Evolutionary conservation across 2,329 filamentous ascomycete species (phyloP), one percentile per base, ranked within the genome.

Genomic region (Beauveria scarabaeidicola): DNA sequence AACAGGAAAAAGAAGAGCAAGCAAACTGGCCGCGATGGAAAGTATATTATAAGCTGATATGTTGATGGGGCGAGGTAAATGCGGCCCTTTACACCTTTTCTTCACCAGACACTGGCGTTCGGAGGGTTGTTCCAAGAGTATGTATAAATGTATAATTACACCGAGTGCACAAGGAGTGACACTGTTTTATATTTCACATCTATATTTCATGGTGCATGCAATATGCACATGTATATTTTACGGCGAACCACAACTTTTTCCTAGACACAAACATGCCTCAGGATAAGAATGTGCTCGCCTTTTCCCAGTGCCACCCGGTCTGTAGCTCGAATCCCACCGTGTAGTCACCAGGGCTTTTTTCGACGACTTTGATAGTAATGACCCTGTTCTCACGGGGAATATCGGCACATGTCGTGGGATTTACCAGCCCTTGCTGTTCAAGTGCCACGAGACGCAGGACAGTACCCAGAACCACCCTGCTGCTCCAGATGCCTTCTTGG

Each of bases 1-100:
- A 85, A 48, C 86, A 92, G 70, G 90, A 95, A 76, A 75, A 78
- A 41, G 86, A 86, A 40, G 90, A 94, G 74, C 77, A 78, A 68
- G 81, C 78, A 25, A 72, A 71, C 10, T 90, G 87, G 87, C 87
- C 88, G 0, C 72, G 65, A 62, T 90, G 87, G 87, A 91, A 90
- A 76, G 85, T 79, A 66, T 52, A 79, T 15, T 91, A 89, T 68
- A 86, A 85, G 67, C 77, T 83, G 60, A 75, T 90, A 63, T 90
- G 87, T 67, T 90, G 41, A 63, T 3, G 21, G 2, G 17, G 10
- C 15, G 10, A 32, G 32, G 32, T 36, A 6, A 6, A 15, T 36
- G 32, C 32, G 32, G 32, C 32, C 11, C 32, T 36, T 36, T 5
- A 2, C 13, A 11, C 13, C 8, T 9, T n/a, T 10, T 8, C 7